Evolutionary conservation across 192 early-diverging fungal genomes (phyloP).

Genomic region (Podila verticillata): DNA sequence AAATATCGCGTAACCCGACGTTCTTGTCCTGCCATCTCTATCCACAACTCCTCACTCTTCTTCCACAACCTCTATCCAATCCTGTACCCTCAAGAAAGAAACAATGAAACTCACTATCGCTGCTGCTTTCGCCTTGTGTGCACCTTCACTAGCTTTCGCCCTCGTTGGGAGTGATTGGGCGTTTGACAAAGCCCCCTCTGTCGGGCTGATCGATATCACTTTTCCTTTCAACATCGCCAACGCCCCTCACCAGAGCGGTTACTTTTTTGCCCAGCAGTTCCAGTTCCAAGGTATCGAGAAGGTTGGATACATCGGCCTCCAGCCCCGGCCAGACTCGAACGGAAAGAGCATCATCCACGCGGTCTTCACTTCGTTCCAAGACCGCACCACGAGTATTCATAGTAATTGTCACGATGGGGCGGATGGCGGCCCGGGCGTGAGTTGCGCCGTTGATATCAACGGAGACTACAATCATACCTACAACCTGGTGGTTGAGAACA

Average conservation of each 20-base stretch:
- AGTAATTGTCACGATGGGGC: slow-evolving; percentile 1
- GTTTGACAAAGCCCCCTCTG: slow-evolving; percentile 5
- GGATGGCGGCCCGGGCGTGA: background rate
- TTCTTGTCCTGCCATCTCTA: too few species aligned
- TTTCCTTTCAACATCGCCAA: slow-evolving; percentile 10
- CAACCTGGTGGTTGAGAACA: background rate
- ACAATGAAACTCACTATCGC: too few species aligned
- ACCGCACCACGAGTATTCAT: background rate
- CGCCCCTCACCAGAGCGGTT: background rate
- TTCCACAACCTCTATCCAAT: too few species aligned
- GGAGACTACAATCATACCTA: slow-evolving; percentile 4
- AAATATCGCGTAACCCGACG: too few species aligned
- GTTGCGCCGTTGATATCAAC: background rate
- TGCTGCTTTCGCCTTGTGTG: too few species aligned
- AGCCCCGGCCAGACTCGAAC: background rate
- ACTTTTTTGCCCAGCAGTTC: slow-evolving; percentile 7
- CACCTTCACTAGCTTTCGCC: background rate
- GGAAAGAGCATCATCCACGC: background rate
- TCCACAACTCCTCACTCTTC: too few species aligned
- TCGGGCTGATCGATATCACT: background rate
- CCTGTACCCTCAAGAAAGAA: too few species aligned
- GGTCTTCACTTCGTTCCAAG: slow-evolving; percentile 3
- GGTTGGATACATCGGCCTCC: slow-evolving; percentile 3
- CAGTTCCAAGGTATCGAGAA: background rate
- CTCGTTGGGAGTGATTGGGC: background rate